Percentiles rank a stretch among this genome's conserved stretches.
phyloP scores from a whole-genome alignment of 2,329 filamentous ascomycete genomes.

The Colletotrichum sp. region DNA sequence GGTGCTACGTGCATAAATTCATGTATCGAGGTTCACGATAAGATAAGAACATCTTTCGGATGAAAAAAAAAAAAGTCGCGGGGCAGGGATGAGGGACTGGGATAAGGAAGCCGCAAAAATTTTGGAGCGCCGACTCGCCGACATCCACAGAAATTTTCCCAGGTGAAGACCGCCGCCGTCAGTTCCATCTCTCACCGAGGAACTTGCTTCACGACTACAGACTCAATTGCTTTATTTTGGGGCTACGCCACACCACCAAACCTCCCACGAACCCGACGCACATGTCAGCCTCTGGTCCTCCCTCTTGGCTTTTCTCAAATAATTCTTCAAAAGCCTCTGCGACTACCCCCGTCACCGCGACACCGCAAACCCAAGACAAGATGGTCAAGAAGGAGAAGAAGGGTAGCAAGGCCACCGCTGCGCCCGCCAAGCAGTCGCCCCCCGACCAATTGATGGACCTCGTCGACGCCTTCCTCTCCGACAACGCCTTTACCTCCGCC shows the following conservation, averaged over 20 bases:
- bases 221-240: not conserved
- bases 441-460: conserved; percentile 70
- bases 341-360: conserved; percentile 9
- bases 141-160: conserved; percentile 21
- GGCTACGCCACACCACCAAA: not conserved
- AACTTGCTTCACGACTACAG: not conserved
- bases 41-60: not conserved
- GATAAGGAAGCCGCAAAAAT: not conserved
- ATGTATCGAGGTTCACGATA: not conserved
- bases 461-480: conserved; percentile 69
- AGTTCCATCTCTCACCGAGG: conserved; percentile 5
- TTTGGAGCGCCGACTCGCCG: conserved; percentile 11
- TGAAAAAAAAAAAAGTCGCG: not conserved
- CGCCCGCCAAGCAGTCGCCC: conserved; percentile 38
- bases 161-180: conserved; percentile 6
- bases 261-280: not conserved
- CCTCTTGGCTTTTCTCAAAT: conserved; percentile 50
- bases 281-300: conserved; percentile 41
- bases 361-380: conserved; percentile 17
- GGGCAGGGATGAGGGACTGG: conserved; percentile 13
- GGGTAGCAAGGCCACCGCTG: conserved; percentile 15
- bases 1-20: conserved; percentile 7
- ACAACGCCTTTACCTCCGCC: conserved; percentile 68
- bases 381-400: conserved; percentile 41
- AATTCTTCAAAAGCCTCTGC: conserved; percentile 32